Evolutionary conservation across 2,329 filamentous ascomycete species (phyloP), one percentile per base, ranked within the genome.

Genomic region (Emmonsiellopsis sp.): DNA sequence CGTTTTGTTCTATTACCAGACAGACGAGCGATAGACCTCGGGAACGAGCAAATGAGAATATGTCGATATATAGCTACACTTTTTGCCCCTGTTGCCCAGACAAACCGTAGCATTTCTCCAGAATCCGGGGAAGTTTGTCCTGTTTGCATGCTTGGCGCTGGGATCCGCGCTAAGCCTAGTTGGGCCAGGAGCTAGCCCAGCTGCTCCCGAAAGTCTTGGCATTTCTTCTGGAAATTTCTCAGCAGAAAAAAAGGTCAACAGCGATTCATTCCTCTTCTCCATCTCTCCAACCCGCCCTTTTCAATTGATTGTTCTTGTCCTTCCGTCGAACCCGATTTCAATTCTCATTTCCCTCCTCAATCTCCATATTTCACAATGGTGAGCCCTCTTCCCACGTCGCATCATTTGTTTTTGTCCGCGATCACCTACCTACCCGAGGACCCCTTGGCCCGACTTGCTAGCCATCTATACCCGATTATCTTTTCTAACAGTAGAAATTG

Each of bases 221-320:
- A 50, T 53, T 47, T 49, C 39, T 60, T 60, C 58, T 60, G 51
- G 58, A 60, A 60, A 60, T 60, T 60, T 60, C 58, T 60, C 55
- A 53, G 50, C 50, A 55, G 53, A 51, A 51, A 60, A 54, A 58
- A 51, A 53, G 42, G 31, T 47, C 36, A 54, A 52, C 14, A 42
- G 14, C 5, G 13, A 36, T 14, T 31, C 27, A 13, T 51, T 40
- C 52, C 46, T 42, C 31, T 49, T 21, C 47, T 42, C 34, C 50
- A 47, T 8, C 34, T 46, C 27, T 48, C 42, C 17, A 33, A 31
- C n/a, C 14, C 10, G 37, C 44, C 45, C 21, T 27, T 33, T 27
- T 49, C 46, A 37, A 48, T 37, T 48, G 3, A 33, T 32, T 21
- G 14, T 5, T 13, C 7, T 17, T 14, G 13, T 10, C 32, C 42